These are phyloP conservation scores for Hondaea fermentalgiana DNA, from an alignment of 108 stramenopile genomes.

Conservation along the genomic window DNA sequence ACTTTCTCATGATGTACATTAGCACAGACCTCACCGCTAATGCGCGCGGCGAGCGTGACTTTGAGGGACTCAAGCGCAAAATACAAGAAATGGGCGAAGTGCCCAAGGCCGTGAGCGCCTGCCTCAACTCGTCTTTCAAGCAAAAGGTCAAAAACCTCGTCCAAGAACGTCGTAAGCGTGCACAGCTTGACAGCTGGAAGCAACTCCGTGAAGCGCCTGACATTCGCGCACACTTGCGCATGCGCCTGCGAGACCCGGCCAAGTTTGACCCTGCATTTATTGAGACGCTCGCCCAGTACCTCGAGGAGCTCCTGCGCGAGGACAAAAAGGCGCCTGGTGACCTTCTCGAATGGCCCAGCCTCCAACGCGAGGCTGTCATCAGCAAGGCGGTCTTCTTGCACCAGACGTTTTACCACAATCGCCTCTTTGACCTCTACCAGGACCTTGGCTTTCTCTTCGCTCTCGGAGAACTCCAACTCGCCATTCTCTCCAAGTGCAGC, in stretches of 20 bases:
- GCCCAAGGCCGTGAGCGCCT: background rate
- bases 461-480: background rate
- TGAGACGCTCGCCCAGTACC: background rate
- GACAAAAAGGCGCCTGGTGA: background rate
- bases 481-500: background rate
- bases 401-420: background rate
- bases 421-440: background rate
- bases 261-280: background rate
- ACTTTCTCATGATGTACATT: background rate
- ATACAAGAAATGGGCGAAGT: background rate
- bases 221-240: background rate
- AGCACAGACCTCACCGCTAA: background rate
- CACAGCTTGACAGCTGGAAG: slow-evolving; percentile 7
- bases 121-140: background rate
- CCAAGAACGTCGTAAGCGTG: background rate
- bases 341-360: background rate
- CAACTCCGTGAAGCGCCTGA: background rate
- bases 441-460: slow-evolving; percentile 1
- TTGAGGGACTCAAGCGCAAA: background rate
- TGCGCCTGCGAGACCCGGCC: background rate
- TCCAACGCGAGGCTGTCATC: background rate
- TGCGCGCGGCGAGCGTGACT: background rate
- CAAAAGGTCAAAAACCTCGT: background rate
- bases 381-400: background rate
- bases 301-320: background rate